These are phyloP conservation scores for Vararia minispora DNA, from an alignment of 768 basidiomycete genomes.

Conservation along the genomic window DNA sequence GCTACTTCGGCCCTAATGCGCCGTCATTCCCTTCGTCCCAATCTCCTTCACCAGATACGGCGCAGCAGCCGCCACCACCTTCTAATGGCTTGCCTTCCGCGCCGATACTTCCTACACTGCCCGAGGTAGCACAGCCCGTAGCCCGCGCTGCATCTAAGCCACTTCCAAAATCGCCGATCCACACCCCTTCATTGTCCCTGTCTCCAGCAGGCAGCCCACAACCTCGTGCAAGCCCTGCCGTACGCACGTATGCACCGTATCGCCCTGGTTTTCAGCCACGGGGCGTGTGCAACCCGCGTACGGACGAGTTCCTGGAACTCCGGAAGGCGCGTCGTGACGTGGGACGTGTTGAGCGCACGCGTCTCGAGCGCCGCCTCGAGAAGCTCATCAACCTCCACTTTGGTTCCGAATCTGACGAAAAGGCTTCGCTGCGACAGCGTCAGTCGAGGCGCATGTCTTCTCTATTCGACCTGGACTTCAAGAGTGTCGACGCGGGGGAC, in stretches of 20 bases:
- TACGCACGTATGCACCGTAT: constrained; percentile 46
- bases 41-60: constrained; percentile 14
- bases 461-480: constrained; percentile 62
- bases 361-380: constrained; percentile 78
- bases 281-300: constrained; percentile 69
- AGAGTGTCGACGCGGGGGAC: constrained; percentile 52
- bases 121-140: too few relatives aligned
- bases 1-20: constrained; percentile 8
- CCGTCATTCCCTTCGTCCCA: constrained; percentile 4
- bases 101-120: too few relatives aligned
- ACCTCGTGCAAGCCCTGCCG: constrained; percentile 7
- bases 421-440: constrained; percentile 9
- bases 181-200: too few relatives aligned
- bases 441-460: constrained; percentile 42
- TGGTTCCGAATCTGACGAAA: constrained; percentile 21
- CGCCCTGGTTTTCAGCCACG: constrained; percentile 90
- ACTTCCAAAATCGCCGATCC: too few relatives aligned
- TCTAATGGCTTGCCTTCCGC: too few relatives aligned
- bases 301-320: constrained; percentile 64
- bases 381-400: constrained; percentile 76
- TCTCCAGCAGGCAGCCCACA: too few relatives aligned
- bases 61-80: too few relatives aligned
- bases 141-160: too few relatives aligned
- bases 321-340: constrained; percentile 28
- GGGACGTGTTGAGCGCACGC: constrained; percentile 66